Percentiles rank a stretch among this genome's conserved stretches.
phyloP scores from a whole-genome alignment of 202 grass and related monocot genomes.

The Cymbopogon flexuosus region DNA sequence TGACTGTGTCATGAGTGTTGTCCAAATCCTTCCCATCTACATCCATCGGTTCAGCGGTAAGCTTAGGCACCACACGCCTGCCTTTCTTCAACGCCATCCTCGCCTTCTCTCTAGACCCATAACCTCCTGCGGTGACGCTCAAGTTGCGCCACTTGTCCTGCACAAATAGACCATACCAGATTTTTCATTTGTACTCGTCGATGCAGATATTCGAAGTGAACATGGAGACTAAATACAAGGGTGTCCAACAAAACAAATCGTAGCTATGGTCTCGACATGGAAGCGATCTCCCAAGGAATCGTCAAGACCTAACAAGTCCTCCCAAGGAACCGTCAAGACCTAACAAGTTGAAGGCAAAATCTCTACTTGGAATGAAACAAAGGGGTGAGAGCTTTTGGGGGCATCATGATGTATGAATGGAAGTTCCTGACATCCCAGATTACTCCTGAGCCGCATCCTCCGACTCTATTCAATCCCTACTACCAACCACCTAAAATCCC shows the following conservation, averaged over 20 bases:
- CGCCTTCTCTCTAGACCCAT: conserved; percentile 76
- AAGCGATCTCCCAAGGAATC: not conserved
- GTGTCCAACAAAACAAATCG: not conserved
- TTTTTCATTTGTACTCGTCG: not conserved
- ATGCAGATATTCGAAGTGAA: not conserved
- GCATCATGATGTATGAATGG: not conserved
- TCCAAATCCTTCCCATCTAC: conserved; percentile 24
- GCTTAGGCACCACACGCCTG: conserved; percentile 31
- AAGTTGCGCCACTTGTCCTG: conserved; percentile 98
- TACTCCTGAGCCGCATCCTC: not conserved
- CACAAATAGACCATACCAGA: conserved; percentile 22
- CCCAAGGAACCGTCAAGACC: not conserved
- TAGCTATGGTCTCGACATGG: not conserved
- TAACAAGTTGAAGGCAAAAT: conserved; percentile 3
- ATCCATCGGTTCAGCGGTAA: conserved; percentile 42
- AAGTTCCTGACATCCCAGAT: not conserved
- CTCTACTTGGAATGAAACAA: not conserved
- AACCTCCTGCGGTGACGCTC: conserved; percentile 71
- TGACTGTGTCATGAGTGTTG: conserved; percentile 24
- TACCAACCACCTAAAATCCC: conserved; percentile 7
- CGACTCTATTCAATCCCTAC: not conserved
- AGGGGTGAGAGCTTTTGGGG: not conserved
- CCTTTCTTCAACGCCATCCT: conserved; percentile 61
- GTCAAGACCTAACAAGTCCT: not conserved
- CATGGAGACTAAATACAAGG: not conserved